phyloP scores from a whole-genome alignment of 495 filamentous ascomycete genomes.

The Lentithecium fluviatile region DNA sequence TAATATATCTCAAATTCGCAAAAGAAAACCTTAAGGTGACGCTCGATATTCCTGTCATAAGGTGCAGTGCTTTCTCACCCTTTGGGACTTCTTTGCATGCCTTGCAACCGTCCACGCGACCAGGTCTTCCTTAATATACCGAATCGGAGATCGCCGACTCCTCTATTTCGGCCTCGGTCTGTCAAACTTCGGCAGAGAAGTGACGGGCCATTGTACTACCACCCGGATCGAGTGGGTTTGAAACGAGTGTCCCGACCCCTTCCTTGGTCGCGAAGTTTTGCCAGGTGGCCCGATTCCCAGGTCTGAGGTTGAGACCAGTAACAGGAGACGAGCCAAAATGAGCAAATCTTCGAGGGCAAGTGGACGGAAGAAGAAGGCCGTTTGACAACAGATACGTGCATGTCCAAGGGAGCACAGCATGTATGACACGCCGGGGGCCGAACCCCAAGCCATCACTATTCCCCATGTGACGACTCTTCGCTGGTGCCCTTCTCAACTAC shows the following conservation, averaged over 20 bases:
- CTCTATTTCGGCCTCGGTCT: background rate
- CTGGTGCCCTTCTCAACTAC: slow-evolving; percentile 10
- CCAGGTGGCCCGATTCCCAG: slow-evolving; percentile 20
- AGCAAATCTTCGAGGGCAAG: slow-evolving; percentile 1
- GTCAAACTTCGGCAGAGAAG: background rate
- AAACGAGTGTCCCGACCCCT: slow-evolving; percentile 13
- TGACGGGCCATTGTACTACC: slow-evolving; percentile 7
- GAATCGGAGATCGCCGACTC: no score
- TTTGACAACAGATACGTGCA: slow-evolving; percentile 6
- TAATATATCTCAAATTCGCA: no score
- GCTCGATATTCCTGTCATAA: no score
- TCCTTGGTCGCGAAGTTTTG: slow-evolving; percentile 10
- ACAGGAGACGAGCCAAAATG: slow-evolving; percentile 17
- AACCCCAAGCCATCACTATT: slow-evolving; percentile 1
- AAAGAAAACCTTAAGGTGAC: no score
- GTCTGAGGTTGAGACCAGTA: slow-evolving; percentile 23
- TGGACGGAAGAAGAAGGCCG: background rate
- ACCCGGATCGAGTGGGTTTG: background rate
- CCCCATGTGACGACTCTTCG: slow-evolving; percentile 13
- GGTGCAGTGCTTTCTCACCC: no score
- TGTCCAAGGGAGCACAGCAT: slow-evolving; percentile 28
- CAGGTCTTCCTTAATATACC: no score
- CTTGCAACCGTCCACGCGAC: no score
- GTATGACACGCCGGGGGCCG: slow-evolving; percentile 20
- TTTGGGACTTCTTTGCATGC: no score